Evolutionary conservation across 2,329 filamentous ascomycete genomes (phyloP).

Genomic region (Gliomastix tumulicola): DNA sequence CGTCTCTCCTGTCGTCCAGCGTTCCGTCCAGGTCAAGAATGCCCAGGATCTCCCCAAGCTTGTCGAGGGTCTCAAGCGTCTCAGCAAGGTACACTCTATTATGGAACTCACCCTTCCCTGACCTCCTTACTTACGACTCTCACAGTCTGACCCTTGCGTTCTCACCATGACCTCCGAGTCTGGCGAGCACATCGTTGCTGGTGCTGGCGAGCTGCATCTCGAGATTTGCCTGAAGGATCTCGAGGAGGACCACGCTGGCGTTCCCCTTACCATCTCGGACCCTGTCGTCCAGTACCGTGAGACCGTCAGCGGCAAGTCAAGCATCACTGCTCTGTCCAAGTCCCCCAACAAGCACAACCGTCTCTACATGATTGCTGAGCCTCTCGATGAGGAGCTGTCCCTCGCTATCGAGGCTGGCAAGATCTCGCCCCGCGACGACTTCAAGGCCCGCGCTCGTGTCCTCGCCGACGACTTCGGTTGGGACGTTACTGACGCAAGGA

Average conservation of each 20-base stretch:
- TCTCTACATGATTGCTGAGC: slow-evolving; percentile 92
- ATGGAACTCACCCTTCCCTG: too few relatives aligned
- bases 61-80: slow-evolving; percentile 99
- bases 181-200: slow-evolving; percentile 97
- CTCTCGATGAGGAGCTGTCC: slow-evolving; percentile 85
- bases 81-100: too few relatives aligned
- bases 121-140: too few relatives aligned
- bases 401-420: slow-evolving; percentile 87
- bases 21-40: slow-evolving; percentile 99
- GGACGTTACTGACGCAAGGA: slow-evolving; percentile 99
- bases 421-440: slow-evolving; percentile 92
- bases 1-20: slow-evolving; percentile 96
- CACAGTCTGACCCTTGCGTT: slow-evolving; percentile 99
- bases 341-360: slow-evolving; percentile 99
- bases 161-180: slow-evolving; percentile 83
- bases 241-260: slow-evolving; percentile 97
- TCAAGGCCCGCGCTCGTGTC: slow-evolving; percentile 96
- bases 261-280: slow-evolving; percentile 95
- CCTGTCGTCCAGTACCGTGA: slow-evolving; percentile 98
- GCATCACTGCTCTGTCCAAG: slow-evolving; percentile 97
- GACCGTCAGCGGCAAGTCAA: slow-evolving; percentile 77
- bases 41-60: slow-evolving; percentile 99
- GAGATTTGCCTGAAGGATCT: slow-evolving; percentile 99
- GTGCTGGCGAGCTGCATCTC: slow-evolving; percentile 98
- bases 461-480: slow-evolving; percentile 96